phyloP scores from a whole-genome alignment of 306 rosid genomes.

The Boehmeria nivea region DNA sequence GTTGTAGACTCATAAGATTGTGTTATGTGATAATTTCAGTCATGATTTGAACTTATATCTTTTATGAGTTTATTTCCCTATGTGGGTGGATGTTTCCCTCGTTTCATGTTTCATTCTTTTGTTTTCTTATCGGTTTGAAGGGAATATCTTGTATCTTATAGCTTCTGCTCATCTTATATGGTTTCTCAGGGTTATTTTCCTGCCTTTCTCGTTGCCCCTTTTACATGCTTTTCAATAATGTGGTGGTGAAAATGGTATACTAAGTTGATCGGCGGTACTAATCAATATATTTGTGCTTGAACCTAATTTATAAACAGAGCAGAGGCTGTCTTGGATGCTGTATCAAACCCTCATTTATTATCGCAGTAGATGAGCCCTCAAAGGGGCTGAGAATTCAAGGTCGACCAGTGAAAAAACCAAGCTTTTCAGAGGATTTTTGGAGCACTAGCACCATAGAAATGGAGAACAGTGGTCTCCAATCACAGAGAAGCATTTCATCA shows the following conservation, averaged over 20 bases:
- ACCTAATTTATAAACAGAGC: constrained; percentile 76
- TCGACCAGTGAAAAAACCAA: constrained; percentile 33
- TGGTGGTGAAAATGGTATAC: constrained; percentile 1
- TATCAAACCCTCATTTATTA: constrained; percentile 30
- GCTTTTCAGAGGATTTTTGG: constrained; percentile 58
- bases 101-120: too few species aligned
- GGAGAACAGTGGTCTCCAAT: constrained; percentile 44
- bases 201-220: too few species aligned
- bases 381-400: constrained; percentile 40
- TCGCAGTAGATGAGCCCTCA: constrained; percentile 40
- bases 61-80: neutral
- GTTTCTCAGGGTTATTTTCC: too few species aligned
- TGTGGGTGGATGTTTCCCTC: too few species aligned
- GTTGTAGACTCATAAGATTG: constrained; percentile 1
- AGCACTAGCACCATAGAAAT: constrained; percentile 64
- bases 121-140: too few species aligned
- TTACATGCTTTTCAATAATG: neutral
- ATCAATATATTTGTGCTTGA: constrained; percentile 43
- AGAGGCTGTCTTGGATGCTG: constrained; percentile 83
- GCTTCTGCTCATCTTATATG: too few species aligned
- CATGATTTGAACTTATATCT: neutral
- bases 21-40: neutral
- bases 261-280: constrained; percentile 28
- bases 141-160: too few species aligned
- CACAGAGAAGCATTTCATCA: constrained; percentile 50